Evolutionary conservation across 345 rosid species (phyloP).

Genomic region (Citrus australasica): DNA sequence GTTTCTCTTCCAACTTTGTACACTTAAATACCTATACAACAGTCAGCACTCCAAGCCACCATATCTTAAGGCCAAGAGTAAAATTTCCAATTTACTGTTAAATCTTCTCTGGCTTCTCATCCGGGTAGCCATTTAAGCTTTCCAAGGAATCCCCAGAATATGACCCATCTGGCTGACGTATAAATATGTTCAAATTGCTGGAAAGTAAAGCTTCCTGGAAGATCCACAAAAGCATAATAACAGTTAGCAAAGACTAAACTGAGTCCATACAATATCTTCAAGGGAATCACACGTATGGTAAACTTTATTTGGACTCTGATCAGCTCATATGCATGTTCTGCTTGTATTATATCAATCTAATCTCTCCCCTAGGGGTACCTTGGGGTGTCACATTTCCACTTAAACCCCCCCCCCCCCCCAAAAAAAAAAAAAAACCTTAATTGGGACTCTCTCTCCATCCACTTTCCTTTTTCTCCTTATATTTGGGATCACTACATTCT

Average conservation of each 20-base stretch:
- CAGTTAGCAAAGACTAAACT: not conserved
- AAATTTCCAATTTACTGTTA: constrained; percentile 27
- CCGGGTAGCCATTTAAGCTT: constrained; percentile 40
- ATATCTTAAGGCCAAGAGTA: constrained; percentile 15
- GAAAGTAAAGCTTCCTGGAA: constrained; percentile 61
- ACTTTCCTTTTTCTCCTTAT: not conserved
- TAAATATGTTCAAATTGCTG: constrained; percentile 61
- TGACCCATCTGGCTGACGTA: constrained; percentile 78
- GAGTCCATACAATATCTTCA: not conserved
- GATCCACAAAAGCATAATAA: constrained; percentile 12
- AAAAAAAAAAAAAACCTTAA: not conserved
- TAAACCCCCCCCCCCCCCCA: too few species aligned
- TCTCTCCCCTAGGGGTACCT: too few species aligned
- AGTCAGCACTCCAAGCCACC: constrained; percentile 46
- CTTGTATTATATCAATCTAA: too few species aligned
- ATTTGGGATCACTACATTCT: not conserved
- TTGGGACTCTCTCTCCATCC: not conserved
- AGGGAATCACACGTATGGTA: not conserved
- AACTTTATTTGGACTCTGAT: not conserved
- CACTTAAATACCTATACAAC: constrained; percentile 40
- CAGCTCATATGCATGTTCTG: not conserved
- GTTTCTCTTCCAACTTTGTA: constrained; percentile 49
- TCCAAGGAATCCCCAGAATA: constrained; percentile 58
- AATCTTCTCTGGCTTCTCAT: constrained; percentile 35
- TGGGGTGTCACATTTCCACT: too few species aligned